Conservation (phyloP, 139 green algal genomes). For the Chlorella sp. region DNA sequence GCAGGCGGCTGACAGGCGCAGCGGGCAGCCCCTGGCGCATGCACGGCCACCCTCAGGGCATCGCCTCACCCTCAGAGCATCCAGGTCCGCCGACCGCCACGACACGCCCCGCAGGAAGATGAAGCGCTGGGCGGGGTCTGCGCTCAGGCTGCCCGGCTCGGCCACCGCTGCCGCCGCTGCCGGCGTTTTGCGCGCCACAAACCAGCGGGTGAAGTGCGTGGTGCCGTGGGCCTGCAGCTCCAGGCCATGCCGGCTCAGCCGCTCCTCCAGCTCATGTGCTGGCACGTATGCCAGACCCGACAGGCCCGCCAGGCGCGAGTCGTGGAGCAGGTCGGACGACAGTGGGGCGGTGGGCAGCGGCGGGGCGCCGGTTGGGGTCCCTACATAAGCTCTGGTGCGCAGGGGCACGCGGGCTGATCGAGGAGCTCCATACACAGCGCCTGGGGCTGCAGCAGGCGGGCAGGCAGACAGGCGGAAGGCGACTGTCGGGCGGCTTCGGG, state of each 20-base stretch:
- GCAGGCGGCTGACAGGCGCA: too few species aligned
- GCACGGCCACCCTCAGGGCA: too few species aligned
- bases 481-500: too few species aligned
- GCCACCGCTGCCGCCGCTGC: not conserved
- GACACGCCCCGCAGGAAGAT: constrained; percentile 63
- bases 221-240: constrained; percentile 20
- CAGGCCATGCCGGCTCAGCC: not conserved
- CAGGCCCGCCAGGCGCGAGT: constrained; percentile 9
- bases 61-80: constrained; percentile 23
- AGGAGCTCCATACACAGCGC: not conserved
- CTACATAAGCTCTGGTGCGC: not conserved
- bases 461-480: not conserved
- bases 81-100: constrained; percentile 47
- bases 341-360: not conserved
- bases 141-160: not conserved
- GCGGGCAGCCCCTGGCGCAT: too few species aligned
- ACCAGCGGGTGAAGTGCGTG: constrained; percentile 34
- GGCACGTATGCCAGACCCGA: constrained; percentile 17
- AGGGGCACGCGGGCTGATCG: not conserved
- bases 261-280: not conserved
- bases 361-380: not conserved
- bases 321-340: constrained; percentile 6
- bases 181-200: not conserved
- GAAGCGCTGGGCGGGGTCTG: not conserved
- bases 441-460: not conserved